phyloP scores from a whole-genome alignment of 768 basidiomycete species.

The Clitopilus hobsonii region DNA sequence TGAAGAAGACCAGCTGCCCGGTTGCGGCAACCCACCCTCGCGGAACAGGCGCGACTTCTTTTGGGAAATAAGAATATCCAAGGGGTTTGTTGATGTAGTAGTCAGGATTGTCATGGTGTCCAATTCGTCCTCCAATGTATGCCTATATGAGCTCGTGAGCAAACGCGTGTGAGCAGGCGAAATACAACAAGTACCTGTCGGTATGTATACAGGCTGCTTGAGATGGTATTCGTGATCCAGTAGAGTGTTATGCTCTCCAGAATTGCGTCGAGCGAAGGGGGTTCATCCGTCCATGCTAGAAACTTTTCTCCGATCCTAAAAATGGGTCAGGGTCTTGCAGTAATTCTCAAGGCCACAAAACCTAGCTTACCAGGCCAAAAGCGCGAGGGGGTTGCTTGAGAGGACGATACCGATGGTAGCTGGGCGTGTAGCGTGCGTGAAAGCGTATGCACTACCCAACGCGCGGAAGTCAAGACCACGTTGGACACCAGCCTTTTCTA shows the following conservation, averaged over 20 bases:
- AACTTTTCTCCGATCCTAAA: not conserved
- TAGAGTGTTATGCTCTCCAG: not conserved
- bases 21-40: not conserved
- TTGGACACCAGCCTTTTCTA: not conserved
- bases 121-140: too few relatives aligned
- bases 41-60: not conserved
- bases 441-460: not conserved
- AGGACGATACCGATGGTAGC: not conserved
- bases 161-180: too few relatives aligned
- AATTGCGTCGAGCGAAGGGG: not conserved
- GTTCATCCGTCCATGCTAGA: not conserved
- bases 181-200: too few relatives aligned
- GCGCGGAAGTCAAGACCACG: not conserved
- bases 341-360: too few relatives aligned
- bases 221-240: not conserved
- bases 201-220: not conserved
- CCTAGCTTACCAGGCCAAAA: not conserved
- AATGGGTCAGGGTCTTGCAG: too few relatives aligned
- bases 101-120: not conserved
- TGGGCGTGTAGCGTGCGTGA: not conserved
- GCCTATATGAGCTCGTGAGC: too few relatives aligned
- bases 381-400: not conserved
- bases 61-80: slow-evolving; percentile 1
- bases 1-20: not conserved
- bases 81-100: not conserved